Base-by-base conservation (phyloP, 2,329 filamentous ascomycete genomes). In the Hypocrella siamensis region DNA sequence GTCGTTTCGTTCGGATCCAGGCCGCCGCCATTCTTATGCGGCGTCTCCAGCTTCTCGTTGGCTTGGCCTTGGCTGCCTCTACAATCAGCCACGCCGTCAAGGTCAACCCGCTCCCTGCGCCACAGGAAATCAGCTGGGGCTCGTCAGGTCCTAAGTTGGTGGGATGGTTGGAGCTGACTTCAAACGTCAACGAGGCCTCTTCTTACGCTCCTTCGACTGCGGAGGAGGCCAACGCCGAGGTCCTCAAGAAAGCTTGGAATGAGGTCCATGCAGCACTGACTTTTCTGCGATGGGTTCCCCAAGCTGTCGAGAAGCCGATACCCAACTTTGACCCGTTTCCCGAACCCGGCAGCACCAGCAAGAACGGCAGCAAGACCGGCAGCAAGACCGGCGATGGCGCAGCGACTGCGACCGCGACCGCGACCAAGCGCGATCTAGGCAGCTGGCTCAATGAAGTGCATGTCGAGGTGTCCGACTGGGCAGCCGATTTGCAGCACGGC, bases 271-370 rank as follows among this genome's bases (percentile, higher is more conserved):
- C 52, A 7, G 47, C 62, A 28, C 67, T 72, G 34, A 49, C 42
- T 26, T 54, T 53, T 2, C 48, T 73, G 19, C 56, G 62, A 49
- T 74, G 68, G 68, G 56, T 60, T 9, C 67, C 68, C 2, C 56
- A 58, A 22, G 67, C 64, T 8, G 53, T 54, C 2, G 66, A 73
- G 46, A 58, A 59, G 17, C 66, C 67, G 0, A 59, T 67, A 28
- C 51, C 60, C 3, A 51, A 46, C 9, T 72, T 64, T 36, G 53
- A 60, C 8, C 53, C 63, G 1, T 72, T 71, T 45, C 68, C 66
- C 5, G 63, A 57, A 14, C 36, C 50, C 0, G 41, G 40, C n/a
- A 38, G 46, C 15, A 41, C 38, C 10, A 37, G 36, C 27, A 52
- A 52, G 15, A 26, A 14, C 10, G 25, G 3, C 32, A 35, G 34